These are phyloP conservation scores for Claviceps fusiformis DNA, from an alignment of 2,329 filamentous ascomycete species.

Conservation along the genomic window DNA sequence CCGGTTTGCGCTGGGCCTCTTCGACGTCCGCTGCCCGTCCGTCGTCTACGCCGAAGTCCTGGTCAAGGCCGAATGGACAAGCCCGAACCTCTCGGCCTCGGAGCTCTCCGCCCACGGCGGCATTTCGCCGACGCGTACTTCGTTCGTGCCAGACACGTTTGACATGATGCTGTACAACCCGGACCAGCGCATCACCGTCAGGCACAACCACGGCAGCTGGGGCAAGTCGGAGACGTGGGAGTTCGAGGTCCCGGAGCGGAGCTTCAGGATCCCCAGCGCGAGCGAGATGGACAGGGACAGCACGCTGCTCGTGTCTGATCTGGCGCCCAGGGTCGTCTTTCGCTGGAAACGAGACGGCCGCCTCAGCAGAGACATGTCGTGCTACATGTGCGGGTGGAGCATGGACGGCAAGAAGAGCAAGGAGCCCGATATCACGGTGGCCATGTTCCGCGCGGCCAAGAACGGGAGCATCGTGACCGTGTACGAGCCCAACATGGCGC, in stretches of 20 bases:
- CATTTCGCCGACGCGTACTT: slow-evolving; percentile 47
- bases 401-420: slow-evolving; percentile 67
- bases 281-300: slow-evolving; percentile 67
- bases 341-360: slow-evolving; percentile 83
- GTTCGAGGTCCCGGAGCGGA: slow-evolving; percentile 79
- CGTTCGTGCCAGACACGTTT: slow-evolving; percentile 66
- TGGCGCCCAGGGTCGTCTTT: slow-evolving; percentile 66
- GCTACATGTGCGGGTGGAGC: slow-evolving; percentile 69
- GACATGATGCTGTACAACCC: slow-evolving; percentile 88
- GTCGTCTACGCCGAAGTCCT: slow-evolving; percentile 81
- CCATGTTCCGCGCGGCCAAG: slow-evolving; percentile 62
- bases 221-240: slow-evolving; percentile 73
- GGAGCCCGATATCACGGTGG: slow-evolving; percentile 92
- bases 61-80: slow-evolving; percentile 72
- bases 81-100: slow-evolving; percentile 67
- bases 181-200: slow-evolving; percentile 65
- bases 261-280: slow-evolving; percentile 66
- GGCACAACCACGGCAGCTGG: slow-evolving; percentile 62
- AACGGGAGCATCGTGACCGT: slow-evolving; percentile 58
- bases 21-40: slow-evolving; percentile 67
- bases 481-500: slow-evolving; percentile 82
- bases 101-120: slow-evolving; percentile 58
- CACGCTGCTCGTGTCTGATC: slow-evolving; percentile 23
- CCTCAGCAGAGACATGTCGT: slow-evolving; percentile 76
- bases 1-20: slow-evolving; percentile 75